Base-by-base conservation (phyloP, 257 asterid species). In the Solanum sitiens region DNA sequence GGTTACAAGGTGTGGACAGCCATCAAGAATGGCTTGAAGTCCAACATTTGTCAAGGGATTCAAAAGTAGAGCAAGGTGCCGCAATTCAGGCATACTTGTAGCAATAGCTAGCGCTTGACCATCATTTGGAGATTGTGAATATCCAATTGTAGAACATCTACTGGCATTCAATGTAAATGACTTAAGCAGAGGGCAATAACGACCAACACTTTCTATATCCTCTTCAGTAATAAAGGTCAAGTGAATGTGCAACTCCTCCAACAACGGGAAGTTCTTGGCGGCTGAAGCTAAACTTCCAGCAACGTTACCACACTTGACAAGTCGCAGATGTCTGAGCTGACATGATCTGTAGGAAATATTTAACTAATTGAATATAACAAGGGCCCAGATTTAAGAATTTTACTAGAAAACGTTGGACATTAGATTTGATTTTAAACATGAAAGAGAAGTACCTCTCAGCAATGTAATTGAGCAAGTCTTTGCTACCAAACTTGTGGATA, bases 201-300 rank as follows among this genome's bases (percentile, higher is more conserved):
- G 50, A 11, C 50, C 50, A 11, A 44, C 50, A 11, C 50, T 44
- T 44, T 92, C 87, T 61, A 91, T 91, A 80, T 80, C 87, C 35
- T 91, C 85, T 15, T 1, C 7, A 14, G 83, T 75, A 12, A 92
- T 80, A 8, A 13, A 18, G 86, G 89, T 86, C 88, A 83, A 90
- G 84, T 87, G 77, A 23, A 87, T 53, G 73, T 86, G 89, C 21
- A 91, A 67, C 88, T 92, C 94, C 91, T 92, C 93, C 56, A 92
- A 76, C 33, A 86, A 56, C 6, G 94, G 92, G 8, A 89, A 45
- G 3, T 61, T 35, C 72, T 84, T 86, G 10, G 88, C 88, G 45
- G 89, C 90, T 90, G 83, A 35, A 42, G 16, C 11, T 85, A 91
- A 73, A 61, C 83, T 83, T 39, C 86, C 90, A 40, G 32, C 30